phyloP scores from a whole-genome alignment of 2,329 filamentous ascomycete genomes.

The Neurospora sp. region DNA sequence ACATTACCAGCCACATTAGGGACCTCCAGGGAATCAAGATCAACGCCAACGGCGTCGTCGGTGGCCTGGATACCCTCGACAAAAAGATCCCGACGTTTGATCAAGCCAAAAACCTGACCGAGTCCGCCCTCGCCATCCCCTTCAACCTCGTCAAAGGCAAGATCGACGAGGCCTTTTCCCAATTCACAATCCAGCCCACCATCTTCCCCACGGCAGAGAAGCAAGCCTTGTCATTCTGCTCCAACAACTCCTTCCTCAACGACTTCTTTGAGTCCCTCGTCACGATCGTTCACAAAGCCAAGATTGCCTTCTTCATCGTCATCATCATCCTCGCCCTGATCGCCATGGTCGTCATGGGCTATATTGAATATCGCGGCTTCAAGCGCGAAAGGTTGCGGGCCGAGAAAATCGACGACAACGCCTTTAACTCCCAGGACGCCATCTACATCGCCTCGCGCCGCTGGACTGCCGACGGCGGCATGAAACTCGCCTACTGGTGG shows the following conservation, averaged over 20 bases:
- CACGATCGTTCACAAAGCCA: conserved; percentile 55
- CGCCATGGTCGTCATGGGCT: conserved; percentile 71
- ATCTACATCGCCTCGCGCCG: conserved; percentile 82
- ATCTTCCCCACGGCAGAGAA: conserved; percentile 78
- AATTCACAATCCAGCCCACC: conserved; percentile 42
- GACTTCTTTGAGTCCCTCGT: conserved; percentile 72
- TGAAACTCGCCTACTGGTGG: conserved; percentile 50
- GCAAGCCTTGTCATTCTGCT: conserved; percentile 77
- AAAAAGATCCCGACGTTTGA: conserved; percentile 72
- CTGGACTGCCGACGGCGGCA: conserved; percentile 60
- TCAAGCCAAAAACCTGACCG: conserved; percentile 73
- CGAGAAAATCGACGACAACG: conserved; percentile 52
- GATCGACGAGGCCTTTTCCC: conserved; percentile 61
- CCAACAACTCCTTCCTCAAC: conserved; percentile 70
- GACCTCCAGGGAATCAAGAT: conserved; percentile 63
- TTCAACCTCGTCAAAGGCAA: conserved; percentile 70
- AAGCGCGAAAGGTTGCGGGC: conserved; percentile 61
- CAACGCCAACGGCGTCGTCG: conserved; percentile 54
- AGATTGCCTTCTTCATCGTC: conserved; percentile 67
- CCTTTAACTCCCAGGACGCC: conserved; percentile 75
- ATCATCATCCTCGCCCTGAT: conserved; percentile 62
- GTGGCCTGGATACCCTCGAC: conserved; percentile 64
- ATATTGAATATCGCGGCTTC: conserved; percentile 70
- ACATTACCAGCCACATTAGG: conserved; percentile 56
- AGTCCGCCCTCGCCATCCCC: conserved; percentile 63